Percentiles rank a stretch among this genome's conserved stretches.
Evolutionary conservation across 192 early-diverging fungal genomes (phyloP).

Genomic region (Umbelopsis sp.): DNA sequence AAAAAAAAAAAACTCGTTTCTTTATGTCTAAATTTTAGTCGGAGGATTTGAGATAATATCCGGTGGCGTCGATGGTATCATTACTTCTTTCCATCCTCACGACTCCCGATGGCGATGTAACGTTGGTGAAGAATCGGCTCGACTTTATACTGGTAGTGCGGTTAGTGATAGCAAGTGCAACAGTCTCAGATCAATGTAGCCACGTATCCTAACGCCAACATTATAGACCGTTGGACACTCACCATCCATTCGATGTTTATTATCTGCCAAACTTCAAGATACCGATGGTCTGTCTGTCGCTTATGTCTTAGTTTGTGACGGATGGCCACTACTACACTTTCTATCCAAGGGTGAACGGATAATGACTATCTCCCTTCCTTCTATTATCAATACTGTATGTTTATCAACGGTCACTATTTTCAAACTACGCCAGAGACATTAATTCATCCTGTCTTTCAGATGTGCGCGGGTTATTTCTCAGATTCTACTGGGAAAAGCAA

Average conservation of each 20-base stretch:
- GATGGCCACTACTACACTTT: conserved; percentile 34
- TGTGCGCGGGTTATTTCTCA: conserved; percentile 38
- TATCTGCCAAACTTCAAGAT: conserved; percentile 30
- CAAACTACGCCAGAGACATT: not conserved
- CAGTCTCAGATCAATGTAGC: not conserved
- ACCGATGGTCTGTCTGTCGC: conserved; percentile 26
- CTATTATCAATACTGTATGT: conserved; percentile 33
- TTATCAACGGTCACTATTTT: not conserved
- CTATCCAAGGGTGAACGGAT: conserved; percentile 33
- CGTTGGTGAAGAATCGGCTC: conserved; percentile 33
- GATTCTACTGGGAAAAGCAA: not conserved
- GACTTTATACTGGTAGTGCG: conserved; percentile 3
- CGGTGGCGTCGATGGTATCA: conserved; percentile 32
- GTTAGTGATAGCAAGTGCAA: not conserved
- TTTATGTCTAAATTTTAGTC: conserved; percentile 15
- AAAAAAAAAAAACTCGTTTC: too few species aligned
- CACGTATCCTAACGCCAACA: not conserved
- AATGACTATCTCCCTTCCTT: conserved; percentile 22
- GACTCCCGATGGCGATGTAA: conserved; percentile 34
- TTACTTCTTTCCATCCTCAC: conserved; percentile 32
- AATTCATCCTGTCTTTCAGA: not conserved
- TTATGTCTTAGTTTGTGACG: conserved; percentile 36
- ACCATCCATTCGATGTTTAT: conserved; percentile 27
- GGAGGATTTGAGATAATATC: conserved; percentile 39
- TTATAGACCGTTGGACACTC: conserved; percentile 22